A percentile compares a stretch with the other conserved stretches of the same genome.
Conservation (phyloP, 2,329 filamentous ascomycete genomes). For the Talaromyces amestolkiae region DNA sequence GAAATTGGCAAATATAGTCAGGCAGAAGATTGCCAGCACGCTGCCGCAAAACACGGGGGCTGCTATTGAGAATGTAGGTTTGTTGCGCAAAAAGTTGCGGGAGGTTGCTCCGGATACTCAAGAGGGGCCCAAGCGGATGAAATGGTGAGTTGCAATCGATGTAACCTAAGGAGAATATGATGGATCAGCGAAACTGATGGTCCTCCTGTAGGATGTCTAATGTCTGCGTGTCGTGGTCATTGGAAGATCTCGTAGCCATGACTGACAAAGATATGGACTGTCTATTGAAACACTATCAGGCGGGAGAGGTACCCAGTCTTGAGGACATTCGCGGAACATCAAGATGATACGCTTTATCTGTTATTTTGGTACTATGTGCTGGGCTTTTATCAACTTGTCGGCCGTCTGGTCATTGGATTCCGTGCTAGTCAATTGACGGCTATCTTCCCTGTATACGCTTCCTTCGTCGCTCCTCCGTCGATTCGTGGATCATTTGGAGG, state of each 20-base stretch:
- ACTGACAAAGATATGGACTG: slow-evolving; percentile 79
- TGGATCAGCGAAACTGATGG: not conserved
- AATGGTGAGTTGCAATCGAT: slow-evolving; percentile 58
- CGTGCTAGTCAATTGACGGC: too few species aligned
- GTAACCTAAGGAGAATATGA: not conserved
- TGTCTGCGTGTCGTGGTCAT: slow-evolving; percentile 81
- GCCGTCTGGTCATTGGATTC: too few species aligned
- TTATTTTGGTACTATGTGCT: not conserved
- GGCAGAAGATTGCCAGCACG: slow-evolving; percentile 72
- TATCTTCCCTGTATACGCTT: too few species aligned
- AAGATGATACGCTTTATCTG: not conserved
- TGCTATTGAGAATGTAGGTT: slow-evolving; percentile 81
- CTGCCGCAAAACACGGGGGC: slow-evolving; percentile 78
- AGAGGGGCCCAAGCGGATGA: slow-evolving; percentile 84
- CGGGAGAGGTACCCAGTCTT: slow-evolving; percentile 38
- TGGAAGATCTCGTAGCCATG: slow-evolving; percentile 81
- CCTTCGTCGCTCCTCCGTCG: too few species aligned
- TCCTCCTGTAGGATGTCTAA: slow-evolving; percentile 71
- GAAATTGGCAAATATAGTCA: slow-evolving; percentile 80
- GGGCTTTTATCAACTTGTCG: not conserved
- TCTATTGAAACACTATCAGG: slow-evolving; percentile 71
- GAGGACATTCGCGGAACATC: slow-evolving; percentile 31
- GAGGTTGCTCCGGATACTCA: slow-evolving; percentile 68
- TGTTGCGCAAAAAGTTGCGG: slow-evolving; percentile 73
- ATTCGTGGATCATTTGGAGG: too few species aligned